Evolutionary conservation across 2,329 filamentous ascomycete species (phyloP).

Genomic region (Ophiostoma ips): DNA sequence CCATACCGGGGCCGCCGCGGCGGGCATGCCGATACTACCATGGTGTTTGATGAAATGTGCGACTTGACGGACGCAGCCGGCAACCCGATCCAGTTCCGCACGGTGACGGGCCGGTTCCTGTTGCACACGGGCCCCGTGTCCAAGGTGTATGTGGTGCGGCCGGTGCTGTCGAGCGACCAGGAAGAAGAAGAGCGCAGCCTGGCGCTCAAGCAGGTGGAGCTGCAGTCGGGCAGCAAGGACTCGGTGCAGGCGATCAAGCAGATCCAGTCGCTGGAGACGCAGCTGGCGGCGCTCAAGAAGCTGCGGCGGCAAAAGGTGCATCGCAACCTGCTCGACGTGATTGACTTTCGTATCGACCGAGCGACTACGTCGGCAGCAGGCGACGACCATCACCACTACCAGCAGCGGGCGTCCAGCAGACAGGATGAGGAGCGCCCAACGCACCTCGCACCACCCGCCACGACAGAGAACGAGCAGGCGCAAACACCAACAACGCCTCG

Average conservation of each 20-base stretch:
- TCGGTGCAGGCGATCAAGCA: conserved; percentile 56
- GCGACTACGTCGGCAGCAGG: not conserved
- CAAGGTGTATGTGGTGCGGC: conserved; percentile 57
- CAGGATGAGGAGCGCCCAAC: not conserved
- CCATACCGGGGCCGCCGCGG: conserved; percentile 21
- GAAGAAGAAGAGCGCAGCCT: conserved; percentile 47
- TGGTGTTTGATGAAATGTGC: conserved; percentile 56
- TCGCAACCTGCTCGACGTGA: conserved; percentile 60
- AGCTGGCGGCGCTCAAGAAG: conserved; percentile 61
- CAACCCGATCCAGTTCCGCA: conserved; percentile 53
- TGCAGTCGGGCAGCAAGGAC: conserved; percentile 45
- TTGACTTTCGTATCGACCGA: conserved; percentile 67
- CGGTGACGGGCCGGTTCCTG: conserved; percentile 55
- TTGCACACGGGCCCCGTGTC: conserved; percentile 53
- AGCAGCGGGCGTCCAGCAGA: not conserved
- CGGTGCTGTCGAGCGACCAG: conserved; percentile 37
- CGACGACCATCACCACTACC: too few species aligned
- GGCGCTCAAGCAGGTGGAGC: conserved; percentile 56
- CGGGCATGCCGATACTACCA: too few species aligned
- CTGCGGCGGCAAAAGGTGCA: conserved; percentile 67
- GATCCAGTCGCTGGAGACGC: conserved; percentile 60
- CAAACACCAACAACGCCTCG: not conserved
- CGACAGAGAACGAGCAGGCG: too few species aligned
- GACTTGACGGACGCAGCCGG: conserved; percentile 48
- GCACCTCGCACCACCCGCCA: not conserved